Evolutionary conservation across 768 basidiomycete species (phyloP), one percentile per base, ranked within the genome.

Genomic region (Termitomyces sp.): DNA sequence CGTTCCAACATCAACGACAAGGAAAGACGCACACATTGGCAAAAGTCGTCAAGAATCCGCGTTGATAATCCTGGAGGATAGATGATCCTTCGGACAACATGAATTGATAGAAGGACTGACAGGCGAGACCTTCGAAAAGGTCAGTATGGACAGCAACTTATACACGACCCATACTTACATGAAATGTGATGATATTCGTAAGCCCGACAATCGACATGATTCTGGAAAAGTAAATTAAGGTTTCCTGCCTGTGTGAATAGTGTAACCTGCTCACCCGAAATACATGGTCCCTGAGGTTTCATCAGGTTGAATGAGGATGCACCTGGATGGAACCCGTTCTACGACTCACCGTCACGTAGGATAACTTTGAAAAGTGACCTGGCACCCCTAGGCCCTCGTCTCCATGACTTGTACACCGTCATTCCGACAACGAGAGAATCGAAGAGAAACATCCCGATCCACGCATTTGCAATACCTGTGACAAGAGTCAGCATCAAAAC

Each of bases 391-490:
- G 64, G 62, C 19, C 59, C 64, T n/a, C 64, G 59, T 17, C 53
- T 58, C 23, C 73, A 53, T 2, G 75, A 71, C 52, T 75, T 76
- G 56, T 67, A 70, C 6, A 76, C 48, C 0, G 78, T 79, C 65
- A 80, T 68, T n/a, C 50, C 45, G 54, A 78, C 76, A 1, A 78
- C 71, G n/a, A 74, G 45, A 14, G 71, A 45, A 61, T 79, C 77
- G 55, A 78, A 76, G 0, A 69, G 53, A 6, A 77, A 67, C 65
- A 75, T 63, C 16, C 70, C 73, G 5, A 67, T 66, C 77, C 77
- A 80, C 10, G 73, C 71, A 6, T 62, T 63, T 10, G 71, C 75
- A n/a, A 75, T 60, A 10, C 68, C 73, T 77, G 42, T 14, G 9
- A 11, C 32, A 44, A 21, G 19, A 37, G 23, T 54, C 21, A 48